Conservation (phyloP, 441 rosid genomes). For the Flueggea neowawraea region DNA sequence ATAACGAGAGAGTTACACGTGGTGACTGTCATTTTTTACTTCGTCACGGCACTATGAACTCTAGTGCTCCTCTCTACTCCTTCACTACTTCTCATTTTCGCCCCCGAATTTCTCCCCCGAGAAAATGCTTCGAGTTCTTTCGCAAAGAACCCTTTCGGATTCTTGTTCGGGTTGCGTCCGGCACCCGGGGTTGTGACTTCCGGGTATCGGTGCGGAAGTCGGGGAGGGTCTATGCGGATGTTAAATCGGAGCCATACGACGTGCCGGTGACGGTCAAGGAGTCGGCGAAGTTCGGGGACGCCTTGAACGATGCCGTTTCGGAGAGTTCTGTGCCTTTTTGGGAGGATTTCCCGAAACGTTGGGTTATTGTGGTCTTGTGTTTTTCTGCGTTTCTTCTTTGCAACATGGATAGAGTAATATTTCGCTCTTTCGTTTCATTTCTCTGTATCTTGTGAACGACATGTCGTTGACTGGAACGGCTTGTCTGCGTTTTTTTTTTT, state of each 20-base stretch:
- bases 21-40: too few species aligned
- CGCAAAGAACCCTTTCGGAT: constrained; percentile 12
- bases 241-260: constrained; percentile 23
- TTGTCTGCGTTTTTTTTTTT: neutral
- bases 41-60: constrained; percentile 51
- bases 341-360: constrained; percentile 87
- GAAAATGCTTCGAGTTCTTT: too few species aligned
- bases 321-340: constrained; percentile 51
- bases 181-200: constrained; percentile 17
- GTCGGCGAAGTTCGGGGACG: constrained; percentile 23
- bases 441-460: neutral
- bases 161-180: constrained; percentile 15
- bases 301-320: constrained; percentile 14
- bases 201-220: constrained; percentile 36
- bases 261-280: constrained; percentile 12
- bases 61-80: constrained; percentile 47
- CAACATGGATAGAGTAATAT: constrained; percentile 89
- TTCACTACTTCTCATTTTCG: constrained; percentile 21
- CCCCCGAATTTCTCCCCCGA: constrained; percentile 1
- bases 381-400: constrained; percentile 89
- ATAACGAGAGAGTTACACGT: too few species aligned
- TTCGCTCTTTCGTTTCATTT: constrained; percentile 1
- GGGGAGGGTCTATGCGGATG: constrained; percentile 34
- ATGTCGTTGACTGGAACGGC: neutral
- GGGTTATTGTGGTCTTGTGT: constrained; percentile 83